Percentiles rank a stretch among this genome's conserved stretches.
Conservation (phyloP, 345 rosid genomes). For the Acer campestre region DNA sequence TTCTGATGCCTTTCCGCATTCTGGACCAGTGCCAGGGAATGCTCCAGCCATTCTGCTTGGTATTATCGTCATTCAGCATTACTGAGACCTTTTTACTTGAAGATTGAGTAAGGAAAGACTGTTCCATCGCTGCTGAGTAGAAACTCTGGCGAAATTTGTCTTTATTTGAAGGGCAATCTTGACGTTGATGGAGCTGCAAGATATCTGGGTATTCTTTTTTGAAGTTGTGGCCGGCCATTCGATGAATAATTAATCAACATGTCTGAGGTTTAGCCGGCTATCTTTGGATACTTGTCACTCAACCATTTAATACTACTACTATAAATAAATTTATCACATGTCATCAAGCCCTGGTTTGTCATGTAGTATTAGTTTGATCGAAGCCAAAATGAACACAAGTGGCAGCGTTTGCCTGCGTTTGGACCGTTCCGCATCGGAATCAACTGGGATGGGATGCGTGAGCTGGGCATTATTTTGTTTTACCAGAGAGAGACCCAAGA, state of each 20-base stretch:
- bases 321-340: not conserved
- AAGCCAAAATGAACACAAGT: not conserved
- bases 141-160: slow-evolving; percentile 6
- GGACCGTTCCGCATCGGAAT: slow-evolving; percentile 3
- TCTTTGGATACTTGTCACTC: too few species aligned
- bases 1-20: slow-evolving; percentile 18
- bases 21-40: slow-evolving; percentile 34
- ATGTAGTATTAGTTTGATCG: not conserved
- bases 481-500: too few species aligned
- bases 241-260: too few species aligned
- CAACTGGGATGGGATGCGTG: not conserved
- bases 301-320: not conserved
- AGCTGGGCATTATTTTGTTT: too few species aligned
- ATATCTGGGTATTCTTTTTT: not conserved
- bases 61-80: not conserved
- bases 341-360: not conserved
- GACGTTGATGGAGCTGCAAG: not conserved
- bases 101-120: slow-evolving; percentile 3
- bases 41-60: slow-evolving; percentile 20
- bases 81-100: not conserved
- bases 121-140: slow-evolving; percentile 4
- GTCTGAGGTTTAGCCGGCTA: not conserved
- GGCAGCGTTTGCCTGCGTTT: not conserved
- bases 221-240: slow-evolving; percentile 17
- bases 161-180: slow-evolving; percentile 9